Percentiles rank a stretch among this genome's conserved stretches.
Conservation (phyloP, 2,329 filamentous ascomycete species). For the Aquanectria penicillioides region DNA sequence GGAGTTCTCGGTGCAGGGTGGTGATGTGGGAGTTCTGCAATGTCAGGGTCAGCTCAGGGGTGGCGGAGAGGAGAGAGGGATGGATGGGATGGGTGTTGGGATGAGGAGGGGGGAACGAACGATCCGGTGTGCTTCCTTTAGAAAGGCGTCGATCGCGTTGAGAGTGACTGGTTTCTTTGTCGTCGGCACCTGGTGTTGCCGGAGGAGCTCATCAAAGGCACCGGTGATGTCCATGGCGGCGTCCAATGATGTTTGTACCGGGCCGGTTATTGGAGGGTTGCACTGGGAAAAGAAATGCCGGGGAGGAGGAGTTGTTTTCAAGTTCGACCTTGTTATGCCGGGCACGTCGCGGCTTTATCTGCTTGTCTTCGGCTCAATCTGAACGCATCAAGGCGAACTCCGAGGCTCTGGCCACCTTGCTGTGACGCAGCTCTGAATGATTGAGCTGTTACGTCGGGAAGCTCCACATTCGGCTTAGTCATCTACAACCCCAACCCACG, state of each 20-base stretch:
- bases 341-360: slow-evolving; percentile 20
- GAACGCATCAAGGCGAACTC: slow-evolving; percentile 20
- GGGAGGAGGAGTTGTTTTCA: background rate
- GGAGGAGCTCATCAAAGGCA: slow-evolving; percentile 74
- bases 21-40: slow-evolving; percentile 83
- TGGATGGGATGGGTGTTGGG: too few relatives aligned
- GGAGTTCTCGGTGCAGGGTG: slow-evolving; percentile 82
- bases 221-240: slow-evolving; percentile 74
- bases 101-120: slow-evolving; percentile 60
- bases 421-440: slow-evolving; percentile 33
- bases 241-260: slow-evolving; percentile 25
- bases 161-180: slow-evolving; percentile 52
- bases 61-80: background rate
- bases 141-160: slow-evolving; percentile 80
- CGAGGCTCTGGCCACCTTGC: slow-evolving; percentile 40
- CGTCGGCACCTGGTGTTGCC: slow-evolving; percentile 64
- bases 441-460: slow-evolving; percentile 29
- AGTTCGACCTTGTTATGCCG: background rate
- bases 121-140: slow-evolving; percentile 94
- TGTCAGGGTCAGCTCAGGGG: slow-evolving; percentile 28
- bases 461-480: slow-evolving; percentile 35
- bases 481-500: slow-evolving; percentile 24
- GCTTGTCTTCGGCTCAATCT: slow-evolving; percentile 21
- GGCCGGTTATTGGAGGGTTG: slow-evolving; percentile 19
- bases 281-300: background rate